Conservation (phyloP, 345 rosid species). For the Bretschneidera sinensis region DNA sequence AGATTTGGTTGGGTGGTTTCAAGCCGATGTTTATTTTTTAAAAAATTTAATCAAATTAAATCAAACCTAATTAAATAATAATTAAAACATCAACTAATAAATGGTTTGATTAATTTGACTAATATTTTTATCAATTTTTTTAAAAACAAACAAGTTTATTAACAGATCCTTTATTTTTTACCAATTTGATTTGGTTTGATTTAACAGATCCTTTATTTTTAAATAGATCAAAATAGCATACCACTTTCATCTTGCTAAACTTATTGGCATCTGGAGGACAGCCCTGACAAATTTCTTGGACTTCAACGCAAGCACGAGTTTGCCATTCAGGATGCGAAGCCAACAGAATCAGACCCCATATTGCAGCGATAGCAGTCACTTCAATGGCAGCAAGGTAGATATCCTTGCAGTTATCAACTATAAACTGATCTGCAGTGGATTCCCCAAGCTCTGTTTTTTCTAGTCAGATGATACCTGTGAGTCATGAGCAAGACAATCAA, state of each 20-base stretch:
- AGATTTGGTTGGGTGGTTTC: no score
- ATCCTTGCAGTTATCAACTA: slow-evolving; percentile 23
- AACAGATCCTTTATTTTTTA: no score
- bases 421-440: slow-evolving; percentile 5
- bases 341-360: slow-evolving; percentile 12
- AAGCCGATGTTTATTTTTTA: no score
- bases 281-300: background rate
- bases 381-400: slow-evolving; percentile 10
- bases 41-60: no score
- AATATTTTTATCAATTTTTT: no score
- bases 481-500: background rate
- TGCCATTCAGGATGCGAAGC: slow-evolving; percentile 10
- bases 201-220: no score
- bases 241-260: slow-evolving; percentile 9
- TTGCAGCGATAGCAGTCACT: slow-evolving; percentile 4
- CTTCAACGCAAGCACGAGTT: slow-evolving; percentile 5
- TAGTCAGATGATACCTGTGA: slow-evolving; percentile 14
- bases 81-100: no score
- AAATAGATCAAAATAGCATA: no score
- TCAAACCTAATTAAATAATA: no score
- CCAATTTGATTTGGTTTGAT: no score
- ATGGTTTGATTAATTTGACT: no score
- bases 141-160: no score
- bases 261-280: background rate
- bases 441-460: slow-evolving; percentile 5